These are phyloP conservation scores for Geranium rotundifolium DNA, from an alignment of 345 rosid species.

Conservation along the genomic window DNA sequence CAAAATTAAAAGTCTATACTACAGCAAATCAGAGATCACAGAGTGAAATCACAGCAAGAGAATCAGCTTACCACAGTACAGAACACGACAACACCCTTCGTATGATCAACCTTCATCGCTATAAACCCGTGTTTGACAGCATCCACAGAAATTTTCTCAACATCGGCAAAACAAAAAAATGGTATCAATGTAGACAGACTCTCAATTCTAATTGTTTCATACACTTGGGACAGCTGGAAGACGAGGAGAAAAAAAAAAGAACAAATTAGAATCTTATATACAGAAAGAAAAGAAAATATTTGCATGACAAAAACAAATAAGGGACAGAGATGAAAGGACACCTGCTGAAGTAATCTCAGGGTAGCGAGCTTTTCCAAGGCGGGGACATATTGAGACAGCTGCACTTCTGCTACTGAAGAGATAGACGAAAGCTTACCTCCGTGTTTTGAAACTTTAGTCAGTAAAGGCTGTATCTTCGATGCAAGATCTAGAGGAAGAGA, in stretches of 20 bases:
- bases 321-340: constrained; percentile 12
- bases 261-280: neutral
- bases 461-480: constrained; percentile 60
- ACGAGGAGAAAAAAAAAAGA: constrained; percentile 1
- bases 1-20: too few relatives aligned
- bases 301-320: neutral
- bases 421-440: constrained; percentile 90
- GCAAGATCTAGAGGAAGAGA: constrained; percentile 82
- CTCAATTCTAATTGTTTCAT: constrained; percentile 74
- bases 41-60: neutral
- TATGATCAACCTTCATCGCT: constrained; percentile 82
- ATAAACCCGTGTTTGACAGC: constrained; percentile 74
- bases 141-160: constrained; percentile 90
- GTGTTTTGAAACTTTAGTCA: constrained; percentile 63
- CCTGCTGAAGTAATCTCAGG: constrained; percentile 90
- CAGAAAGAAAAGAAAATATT: neutral
- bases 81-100: constrained; percentile 62
- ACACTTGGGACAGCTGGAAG: constrained; percentile 80
- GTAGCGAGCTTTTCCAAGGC: constrained; percentile 83
- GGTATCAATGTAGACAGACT: constrained; percentile 72
- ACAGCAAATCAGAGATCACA: too few relatives aligned
- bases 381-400: constrained; percentile 67
- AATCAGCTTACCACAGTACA: constrained; percentile 45
- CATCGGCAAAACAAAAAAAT: constrained; percentile 63
- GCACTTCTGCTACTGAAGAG: constrained; percentile 83